phyloP scores from a whole-genome alignment of 78 protist species.

The Dictyostelium capitatum region DNA sequence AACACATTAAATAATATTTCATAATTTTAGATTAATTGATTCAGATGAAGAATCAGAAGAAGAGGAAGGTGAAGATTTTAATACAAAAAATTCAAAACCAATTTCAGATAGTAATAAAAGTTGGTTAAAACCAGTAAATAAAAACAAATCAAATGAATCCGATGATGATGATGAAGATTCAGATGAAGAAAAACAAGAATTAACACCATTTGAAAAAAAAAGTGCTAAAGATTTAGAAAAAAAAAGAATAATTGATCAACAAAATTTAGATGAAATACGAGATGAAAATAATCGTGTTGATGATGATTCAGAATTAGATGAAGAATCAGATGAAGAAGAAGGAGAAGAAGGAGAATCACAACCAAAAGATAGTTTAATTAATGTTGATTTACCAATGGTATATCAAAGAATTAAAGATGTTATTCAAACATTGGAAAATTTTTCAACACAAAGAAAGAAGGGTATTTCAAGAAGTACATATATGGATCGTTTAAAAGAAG shows the following conservation, averaged over 20 bases:
- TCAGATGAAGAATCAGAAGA: slow-evolving; percentile 48
- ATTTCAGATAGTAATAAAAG: slow-evolving; percentile 73
- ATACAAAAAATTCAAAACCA: slow-evolving; percentile 14
- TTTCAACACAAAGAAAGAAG: slow-evolving; percentile 58
- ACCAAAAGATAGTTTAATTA: not conserved
- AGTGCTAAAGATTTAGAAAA: not conserved
- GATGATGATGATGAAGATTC: slow-evolving; percentile 67
- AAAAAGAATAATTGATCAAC: not conserved
- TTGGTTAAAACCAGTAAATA: slow-evolving; percentile 42
- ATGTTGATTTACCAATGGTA: slow-evolving; percentile 72
- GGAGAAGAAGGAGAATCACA: not conserved
- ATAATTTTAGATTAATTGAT: slow-evolving; percentile 51
- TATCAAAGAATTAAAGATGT: slow-evolving; percentile 83
- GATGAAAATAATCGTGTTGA: slow-evolving; percentile 24
- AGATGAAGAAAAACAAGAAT: slow-evolving; percentile 23
- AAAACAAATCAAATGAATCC: slow-evolving; percentile 30
- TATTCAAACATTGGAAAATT: slow-evolving; percentile 51
- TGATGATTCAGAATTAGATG: not conserved
- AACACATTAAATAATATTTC: too few species aligned
- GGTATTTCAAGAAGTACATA: slow-evolving; percentile 90
- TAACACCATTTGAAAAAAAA: not conserved
- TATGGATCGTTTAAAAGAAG: slow-evolving; percentile 83
- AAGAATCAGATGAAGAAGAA: not conserved
- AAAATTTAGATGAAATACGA: slow-evolving; percentile 42
- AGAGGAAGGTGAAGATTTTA: slow-evolving; percentile 52